Evolutionary conservation across 768 basidiomycete genomes (phyloP).

Genomic region (Pleurotus giganteus): DNA sequence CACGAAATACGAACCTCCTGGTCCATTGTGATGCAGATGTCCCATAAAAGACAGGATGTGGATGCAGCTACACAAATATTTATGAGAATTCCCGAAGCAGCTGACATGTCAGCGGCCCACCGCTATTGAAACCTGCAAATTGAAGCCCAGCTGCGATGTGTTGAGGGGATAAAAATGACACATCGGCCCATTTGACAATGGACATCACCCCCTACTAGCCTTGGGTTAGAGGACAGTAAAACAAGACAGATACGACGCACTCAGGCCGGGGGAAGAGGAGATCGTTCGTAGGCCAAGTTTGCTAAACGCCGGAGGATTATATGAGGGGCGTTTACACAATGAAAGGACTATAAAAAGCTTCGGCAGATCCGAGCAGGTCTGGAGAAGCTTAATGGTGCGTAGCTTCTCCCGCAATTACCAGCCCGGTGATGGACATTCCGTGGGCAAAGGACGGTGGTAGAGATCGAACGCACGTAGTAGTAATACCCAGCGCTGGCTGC

Average conservation of each 20-base stretch:
- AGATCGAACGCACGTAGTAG: no score
- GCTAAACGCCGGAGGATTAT: no score
- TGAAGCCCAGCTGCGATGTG: neutral
- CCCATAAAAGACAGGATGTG: slow-evolving; percentile 9
- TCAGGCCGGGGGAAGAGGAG: neutral
- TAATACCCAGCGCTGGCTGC: no score
- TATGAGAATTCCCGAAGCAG: neutral
- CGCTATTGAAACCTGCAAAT: neutral
- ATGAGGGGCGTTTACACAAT: no score
- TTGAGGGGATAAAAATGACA: neutral
- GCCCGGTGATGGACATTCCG: no score
- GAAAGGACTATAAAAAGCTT: neutral
- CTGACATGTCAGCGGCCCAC: neutral
- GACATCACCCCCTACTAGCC: neutral
- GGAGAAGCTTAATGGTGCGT: no score
- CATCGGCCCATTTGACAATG: neutral
- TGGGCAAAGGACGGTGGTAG: no score
- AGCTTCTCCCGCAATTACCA: no score
- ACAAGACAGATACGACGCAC: no score
- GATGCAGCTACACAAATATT: neutral
- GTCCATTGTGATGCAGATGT: slow-evolving; percentile 13
- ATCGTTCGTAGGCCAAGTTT: no score
- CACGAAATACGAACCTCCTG: neutral
- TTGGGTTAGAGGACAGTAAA: neutral
- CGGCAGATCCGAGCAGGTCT: neutral